Evolutionary conservation across 2,329 filamentous ascomycete species (phyloP).

Genomic region (Neophaeococcomyces aloes): DNA sequence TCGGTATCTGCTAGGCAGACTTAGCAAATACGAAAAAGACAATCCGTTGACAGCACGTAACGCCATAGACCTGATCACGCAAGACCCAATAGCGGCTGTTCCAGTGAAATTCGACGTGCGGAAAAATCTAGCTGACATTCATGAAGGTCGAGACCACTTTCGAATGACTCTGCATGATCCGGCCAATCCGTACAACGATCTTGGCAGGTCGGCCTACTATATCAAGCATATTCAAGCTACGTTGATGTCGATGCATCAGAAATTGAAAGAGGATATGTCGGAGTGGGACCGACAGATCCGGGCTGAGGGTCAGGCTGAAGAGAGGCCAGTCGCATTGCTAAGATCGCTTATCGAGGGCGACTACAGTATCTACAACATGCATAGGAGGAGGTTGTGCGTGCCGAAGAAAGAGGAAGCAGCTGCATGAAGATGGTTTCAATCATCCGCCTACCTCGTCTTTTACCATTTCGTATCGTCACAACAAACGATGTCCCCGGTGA

Average conservation of each 20-base stretch:
- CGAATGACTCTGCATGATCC: slow-evolving; percentile 50
- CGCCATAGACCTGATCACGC: slow-evolving; percentile 8
- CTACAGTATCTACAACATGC: slow-evolving; percentile 18
- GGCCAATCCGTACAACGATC: slow-evolving; percentile 46
- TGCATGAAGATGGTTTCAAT: no score
- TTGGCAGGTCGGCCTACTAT: slow-evolving; percentile 38
- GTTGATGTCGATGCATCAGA: slow-evolving; percentile 24
- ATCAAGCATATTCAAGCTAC: slow-evolving; percentile 42
- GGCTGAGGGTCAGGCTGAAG: not conserved
- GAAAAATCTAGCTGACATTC: slow-evolving; percentile 4
- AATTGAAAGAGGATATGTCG: slow-evolving; percentile 12
- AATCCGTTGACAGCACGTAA: not conserved
- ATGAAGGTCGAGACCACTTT: not conserved
- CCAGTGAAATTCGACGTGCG: slow-evolving; percentile 9
- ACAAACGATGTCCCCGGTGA: no score
- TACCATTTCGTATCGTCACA: no score
- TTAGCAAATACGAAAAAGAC: not conserved
- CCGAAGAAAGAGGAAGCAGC: not conserved
- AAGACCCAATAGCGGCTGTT: slow-evolving; percentile 7
- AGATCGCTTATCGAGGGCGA: slow-evolving; percentile 16
- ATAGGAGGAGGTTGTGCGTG: slow-evolving; percentile 7
- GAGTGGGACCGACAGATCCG: slow-evolving; percentile 11
- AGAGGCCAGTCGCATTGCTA: slow-evolving; percentile 11
- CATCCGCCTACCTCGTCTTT: not conserved
- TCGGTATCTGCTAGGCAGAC: slow-evolving; percentile 28